A percentile compares a stretch with the other conserved stretches of the same genome.
These are phyloP conservation scores for Rhizopogon salebrosus DNA, from an alignment of 768 basidiomycete species.

Conservation along the genomic window DNA sequence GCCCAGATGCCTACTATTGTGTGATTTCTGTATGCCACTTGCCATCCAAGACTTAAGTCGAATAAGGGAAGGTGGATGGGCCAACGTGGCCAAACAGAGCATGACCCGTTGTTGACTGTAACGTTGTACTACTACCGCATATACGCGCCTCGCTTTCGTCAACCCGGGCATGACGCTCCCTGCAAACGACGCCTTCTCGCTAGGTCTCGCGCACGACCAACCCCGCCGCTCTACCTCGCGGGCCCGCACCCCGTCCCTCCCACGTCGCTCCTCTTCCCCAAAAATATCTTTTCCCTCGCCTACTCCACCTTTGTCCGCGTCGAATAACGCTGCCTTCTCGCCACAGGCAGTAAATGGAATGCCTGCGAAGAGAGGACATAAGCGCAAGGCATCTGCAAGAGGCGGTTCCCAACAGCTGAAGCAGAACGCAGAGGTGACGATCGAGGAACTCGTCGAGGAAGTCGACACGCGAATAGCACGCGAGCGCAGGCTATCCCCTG, in stretches of 20 bases:
- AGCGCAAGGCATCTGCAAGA: slow-evolving; percentile 17
- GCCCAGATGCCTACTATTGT: slow-evolving; percentile 3
- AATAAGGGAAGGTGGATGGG: too few relatives aligned
- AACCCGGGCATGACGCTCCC: slow-evolving; percentile 24
- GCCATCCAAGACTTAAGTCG: too few relatives aligned
- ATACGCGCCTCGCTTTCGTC: background rate
- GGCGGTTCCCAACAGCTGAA: slow-evolving; percentile 19
- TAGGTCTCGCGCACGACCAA: slow-evolving; percentile 31
- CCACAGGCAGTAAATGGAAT: slow-evolving; percentile 25
- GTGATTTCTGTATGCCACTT: slow-evolving; percentile 1
- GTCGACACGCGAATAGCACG: slow-evolving; percentile 13
- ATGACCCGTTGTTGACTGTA: background rate
- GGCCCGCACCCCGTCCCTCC: slow-evolving; percentile 18
- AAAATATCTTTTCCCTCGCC: slow-evolving; percentile 38
- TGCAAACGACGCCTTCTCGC: slow-evolving; percentile 32
- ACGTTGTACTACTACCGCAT: background rate
- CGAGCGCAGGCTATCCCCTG: slow-evolving; percentile 14
- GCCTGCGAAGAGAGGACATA: slow-evolving; percentile 31
- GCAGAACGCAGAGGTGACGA: slow-evolving; percentile 8
- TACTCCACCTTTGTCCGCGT: slow-evolving; percentile 9
- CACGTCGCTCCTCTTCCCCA: slow-evolving; percentile 44
- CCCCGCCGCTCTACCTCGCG: slow-evolving; percentile 23
- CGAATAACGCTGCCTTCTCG: slow-evolving; percentile 9
- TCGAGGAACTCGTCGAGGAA: slow-evolving; percentile 22
- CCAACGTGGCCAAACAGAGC: background rate